Percentiles rank a stretch among this genome's conserved stretches.
Evolutionary conservation across 768 basidiomycete genomes (phyloP).

Genomic region (Cyclocybe aegerita): DNA sequence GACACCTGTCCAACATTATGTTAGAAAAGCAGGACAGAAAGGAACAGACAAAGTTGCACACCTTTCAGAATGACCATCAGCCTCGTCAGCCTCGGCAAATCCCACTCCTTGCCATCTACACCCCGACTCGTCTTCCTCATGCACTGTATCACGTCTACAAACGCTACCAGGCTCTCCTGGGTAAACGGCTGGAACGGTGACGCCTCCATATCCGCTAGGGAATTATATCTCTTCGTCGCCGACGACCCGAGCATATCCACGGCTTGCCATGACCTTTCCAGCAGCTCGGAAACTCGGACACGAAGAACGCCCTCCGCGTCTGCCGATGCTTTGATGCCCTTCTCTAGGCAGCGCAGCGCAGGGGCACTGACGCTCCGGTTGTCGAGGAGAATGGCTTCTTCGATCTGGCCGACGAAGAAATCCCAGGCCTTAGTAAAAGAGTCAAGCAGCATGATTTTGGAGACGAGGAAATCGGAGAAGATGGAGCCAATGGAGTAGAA

Average conservation of each 20-base stretch:
- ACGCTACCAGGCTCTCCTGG: constrained; percentile 84
- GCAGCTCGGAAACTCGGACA: constrained; percentile 40
- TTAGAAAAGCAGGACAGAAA: not conserved
- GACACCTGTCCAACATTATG: constrained; percentile 43
- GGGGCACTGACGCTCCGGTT: constrained; percentile 73
- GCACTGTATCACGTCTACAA: constrained; percentile 69
- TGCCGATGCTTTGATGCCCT: constrained; percentile 63
- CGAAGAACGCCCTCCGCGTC: constrained; percentile 40
- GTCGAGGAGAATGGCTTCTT: constrained; percentile 68
- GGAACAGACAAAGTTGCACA: constrained; percentile 15
- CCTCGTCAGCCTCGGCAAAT: constrained; percentile 57
- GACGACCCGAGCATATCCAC: constrained; percentile 66
- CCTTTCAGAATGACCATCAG: constrained; percentile 83
- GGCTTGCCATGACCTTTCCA: constrained; percentile 69
- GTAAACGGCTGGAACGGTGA: constrained; percentile 52
- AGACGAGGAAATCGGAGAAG: constrained; percentile 74
- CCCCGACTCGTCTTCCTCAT: constrained; percentile 50
- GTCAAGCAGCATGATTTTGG: constrained; percentile 70
- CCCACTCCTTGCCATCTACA: constrained; percentile 61
- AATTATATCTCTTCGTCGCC: constrained; percentile 19
- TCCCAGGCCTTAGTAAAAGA: constrained; percentile 75
- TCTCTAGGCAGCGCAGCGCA: constrained; percentile 83
- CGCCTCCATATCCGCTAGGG: constrained; percentile 18
- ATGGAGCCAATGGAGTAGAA: constrained; percentile 83
- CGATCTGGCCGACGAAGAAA: constrained; percentile 70